phyloP scores from a whole-genome alignment of 1,284 basidiomycete genomes.

The Cryptococcus hybrid region DNA sequence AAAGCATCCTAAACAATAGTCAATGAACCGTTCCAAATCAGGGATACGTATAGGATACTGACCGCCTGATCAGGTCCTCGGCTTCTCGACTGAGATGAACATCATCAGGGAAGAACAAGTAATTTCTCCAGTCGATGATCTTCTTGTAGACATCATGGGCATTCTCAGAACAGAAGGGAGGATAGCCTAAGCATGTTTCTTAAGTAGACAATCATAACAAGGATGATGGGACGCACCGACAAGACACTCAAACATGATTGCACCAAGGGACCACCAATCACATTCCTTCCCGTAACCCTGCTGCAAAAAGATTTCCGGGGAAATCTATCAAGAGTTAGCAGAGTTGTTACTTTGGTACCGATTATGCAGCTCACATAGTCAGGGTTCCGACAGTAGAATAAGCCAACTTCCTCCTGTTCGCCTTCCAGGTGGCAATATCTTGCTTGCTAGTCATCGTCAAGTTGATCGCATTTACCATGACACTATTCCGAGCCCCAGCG shows the following conservation, averaged over 20 bases:
- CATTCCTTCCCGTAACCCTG: constrained; percentile 98
- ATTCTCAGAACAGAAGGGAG: constrained; percentile 96
- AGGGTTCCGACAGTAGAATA: constrained; percentile 97
- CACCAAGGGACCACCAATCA: constrained; percentile 97
- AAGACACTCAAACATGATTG: constrained; percentile 98
- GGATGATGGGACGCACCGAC: constrained; percentile 57
- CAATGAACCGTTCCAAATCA: neutral
- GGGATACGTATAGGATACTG: constrained; percentile 12
- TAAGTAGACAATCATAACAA: neutral
- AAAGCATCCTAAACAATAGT: constrained; percentile 61
- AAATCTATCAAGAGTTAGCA: constrained; percentile 57
- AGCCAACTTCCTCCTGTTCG: constrained; percentile 93
- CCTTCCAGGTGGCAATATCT: constrained; percentile 98
- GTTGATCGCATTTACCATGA: constrained; percentile 94
- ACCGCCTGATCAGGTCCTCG: constrained; percentile 84
- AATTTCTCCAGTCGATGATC: constrained; percentile 92
- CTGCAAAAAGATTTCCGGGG: constrained; percentile 96
- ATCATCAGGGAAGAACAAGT: constrained; percentile 93
- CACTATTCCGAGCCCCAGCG: constrained; percentile 69
- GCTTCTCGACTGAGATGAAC: constrained; percentile 91
- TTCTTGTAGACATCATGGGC: constrained; percentile 98
- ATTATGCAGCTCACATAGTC: constrained; percentile 63
- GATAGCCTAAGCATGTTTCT: constrained; percentile 60
- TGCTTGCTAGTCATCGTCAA: constrained; percentile 89
- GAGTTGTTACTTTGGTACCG: neutral